Percentiles rank a stretch among this genome's conserved stretches.
Evolutionary conservation across 805 yeast species (phyloP).

Genomic region (Hanseniaspora jakobsenii): DNA sequence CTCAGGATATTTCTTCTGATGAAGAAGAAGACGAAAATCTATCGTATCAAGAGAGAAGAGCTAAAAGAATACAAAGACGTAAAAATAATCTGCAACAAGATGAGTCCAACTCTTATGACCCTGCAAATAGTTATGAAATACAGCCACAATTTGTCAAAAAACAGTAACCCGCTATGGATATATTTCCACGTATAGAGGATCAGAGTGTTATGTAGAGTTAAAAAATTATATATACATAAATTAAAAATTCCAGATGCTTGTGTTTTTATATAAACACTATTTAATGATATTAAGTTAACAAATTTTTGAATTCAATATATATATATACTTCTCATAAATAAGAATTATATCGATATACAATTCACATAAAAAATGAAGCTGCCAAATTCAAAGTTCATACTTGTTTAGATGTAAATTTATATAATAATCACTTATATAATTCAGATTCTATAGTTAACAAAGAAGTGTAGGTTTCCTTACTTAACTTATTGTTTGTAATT

Average conservation of each 20-base stretch:
- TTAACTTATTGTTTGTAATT: conserved; percentile 86
- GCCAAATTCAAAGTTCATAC: too few species aligned
- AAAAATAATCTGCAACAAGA: conserved; percentile 23
- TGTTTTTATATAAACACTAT: too few species aligned
- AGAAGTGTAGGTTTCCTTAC: conserved; percentile 63
- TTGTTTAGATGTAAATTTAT: conserved; percentile 10
- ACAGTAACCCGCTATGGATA: not conserved
- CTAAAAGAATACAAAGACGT: conserved; percentile 28
- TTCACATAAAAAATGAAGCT: too few species aligned
- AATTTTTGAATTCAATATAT: too few species aligned
- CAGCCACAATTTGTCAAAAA: conserved; percentile 52
- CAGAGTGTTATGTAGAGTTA: conserved; percentile 5
- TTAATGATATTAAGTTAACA: too few species aligned
- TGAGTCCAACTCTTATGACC: conserved; percentile 23
- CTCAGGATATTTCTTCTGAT: conserved; percentile 25
- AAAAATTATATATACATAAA: not conserved
- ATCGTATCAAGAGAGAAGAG: conserved; percentile 27
- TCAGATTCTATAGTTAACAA: conserved; percentile 50
- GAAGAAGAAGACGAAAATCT: conserved; percentile 31
- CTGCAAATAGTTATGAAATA: conserved; percentile 78
- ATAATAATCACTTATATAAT: conserved; percentile 18
- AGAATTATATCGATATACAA: too few species aligned
- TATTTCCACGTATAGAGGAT: conserved; percentile 15
- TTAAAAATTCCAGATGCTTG: too few species aligned
- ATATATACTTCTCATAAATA: too few species aligned